Conservation (phyloP, 768 basidiomycete genomes). For the Harrya chromipes region DNA sequence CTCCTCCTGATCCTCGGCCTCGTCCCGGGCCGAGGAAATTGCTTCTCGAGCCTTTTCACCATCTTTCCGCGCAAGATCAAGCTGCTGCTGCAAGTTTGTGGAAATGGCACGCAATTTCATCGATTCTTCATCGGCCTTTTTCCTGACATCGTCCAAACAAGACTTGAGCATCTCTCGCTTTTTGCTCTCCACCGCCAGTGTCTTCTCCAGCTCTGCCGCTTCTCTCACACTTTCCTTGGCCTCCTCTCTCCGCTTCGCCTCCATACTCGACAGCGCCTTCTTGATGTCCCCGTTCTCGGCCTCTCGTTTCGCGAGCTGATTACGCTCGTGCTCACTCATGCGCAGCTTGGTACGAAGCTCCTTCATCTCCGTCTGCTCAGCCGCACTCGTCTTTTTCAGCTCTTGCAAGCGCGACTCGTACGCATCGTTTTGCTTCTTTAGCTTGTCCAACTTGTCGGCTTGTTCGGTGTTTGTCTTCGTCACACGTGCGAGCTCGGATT, state of each 20-base stretch:
- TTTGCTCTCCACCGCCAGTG: conserved; percentile 47
- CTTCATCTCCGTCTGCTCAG: conserved; percentile 61
- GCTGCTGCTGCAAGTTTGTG: conserved; percentile 34
- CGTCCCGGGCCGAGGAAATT: conserved; percentile 31
- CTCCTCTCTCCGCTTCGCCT: conserved; percentile 55
- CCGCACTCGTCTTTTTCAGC: conserved; percentile 44
- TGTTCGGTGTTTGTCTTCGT: conserved; percentile 51
- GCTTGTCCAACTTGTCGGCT: conserved; percentile 52
- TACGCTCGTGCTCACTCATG: conserved; percentile 53
- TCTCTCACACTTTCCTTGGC: conserved; percentile 49
- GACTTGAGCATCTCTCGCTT: conserved; percentile 47
- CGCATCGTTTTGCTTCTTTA: conserved; percentile 57
- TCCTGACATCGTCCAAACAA: conserved; percentile 41
- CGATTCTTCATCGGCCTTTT: conserved; percentile 41
- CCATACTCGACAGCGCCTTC: conserved; percentile 46
- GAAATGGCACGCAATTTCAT: conserved; percentile 33
- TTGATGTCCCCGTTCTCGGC: conserved; percentile 50
- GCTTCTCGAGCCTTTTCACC: conserved; percentile 33
- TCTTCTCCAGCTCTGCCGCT: conserved; percentile 56
- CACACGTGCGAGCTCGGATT: conserved; percentile 49
- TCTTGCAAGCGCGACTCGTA: conserved; percentile 62
- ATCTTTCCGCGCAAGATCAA: conserved; percentile 38
- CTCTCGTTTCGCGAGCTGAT: conserved; percentile 49
- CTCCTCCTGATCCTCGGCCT: conserved; percentile 40
- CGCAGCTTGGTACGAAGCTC: conserved; percentile 59